Evolutionary conservation across 495 filamentous ascomycete genomes (phyloP), one percentile per base, ranked within the genome.

Genomic region (Penicillium salamii): DNA sequence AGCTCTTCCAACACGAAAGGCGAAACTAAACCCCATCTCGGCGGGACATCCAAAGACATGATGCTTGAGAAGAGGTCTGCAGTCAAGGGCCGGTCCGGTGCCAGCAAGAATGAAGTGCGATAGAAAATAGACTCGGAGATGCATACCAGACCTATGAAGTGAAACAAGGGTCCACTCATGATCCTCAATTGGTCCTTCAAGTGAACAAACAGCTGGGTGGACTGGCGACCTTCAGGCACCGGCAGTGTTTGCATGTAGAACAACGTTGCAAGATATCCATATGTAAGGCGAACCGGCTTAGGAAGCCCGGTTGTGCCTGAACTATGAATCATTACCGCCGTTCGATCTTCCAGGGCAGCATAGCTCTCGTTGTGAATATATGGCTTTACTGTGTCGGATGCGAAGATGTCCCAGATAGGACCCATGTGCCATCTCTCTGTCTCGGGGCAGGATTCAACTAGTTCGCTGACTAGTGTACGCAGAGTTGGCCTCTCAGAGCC

Each of bases 241-340:
- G 58, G 67, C 36, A 74, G 2, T 45, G 48, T 57, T 8, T 3
- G 47, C 44, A 50, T 55, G 49, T 67, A 41, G 46, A 81, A 78
- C 1, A 61, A 34, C 1, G 75, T 59, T 4, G 69, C 63, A 1
- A 79, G 8, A 54, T 72, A 72, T 21, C 74, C 78, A 11, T 81
- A 64, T 7, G 58, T 69, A 26, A 67, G 52, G 5, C 67, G 50
- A 13, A 84, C 64, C 2, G 78, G 74, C 57, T 81, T 84, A 0
- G 81, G 69, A 8, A 57, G 31, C 1, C 60, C 81, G 0, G 80
- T 83, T 23, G 77, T 78, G 6, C 81, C 81, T 20, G 79, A 82
- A 2, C 81, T 83, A 49, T 86, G 82, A 14, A 83, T 47, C n/a
- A 80, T 56, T 2, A 77, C 6, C 7, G 76, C 54, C 7, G 73